Evolutionary conservation across 129 eudicot genomes (phyloP), one percentile per base, ranked within the genome.

Genomic region (Flaveria sonorensis): DNA sequence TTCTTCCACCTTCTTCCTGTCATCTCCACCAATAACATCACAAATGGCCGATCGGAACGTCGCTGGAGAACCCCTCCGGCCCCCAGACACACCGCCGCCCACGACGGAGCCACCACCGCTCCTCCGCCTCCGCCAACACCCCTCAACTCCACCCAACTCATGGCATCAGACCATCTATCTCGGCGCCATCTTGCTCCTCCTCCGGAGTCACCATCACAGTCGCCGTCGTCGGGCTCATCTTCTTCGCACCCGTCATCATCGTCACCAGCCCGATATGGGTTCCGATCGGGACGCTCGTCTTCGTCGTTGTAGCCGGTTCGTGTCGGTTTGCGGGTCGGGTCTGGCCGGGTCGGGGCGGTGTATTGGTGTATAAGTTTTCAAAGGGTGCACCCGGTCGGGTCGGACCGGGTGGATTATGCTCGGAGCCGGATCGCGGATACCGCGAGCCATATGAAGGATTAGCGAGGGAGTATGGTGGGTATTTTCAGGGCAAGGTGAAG

Each of bases 381-480:
- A 77, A 59, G 96, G 96, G 72, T 53, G 43, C 92, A 90, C 18
- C 96, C 96, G 68, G 84, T 80, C 30, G 96, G 96, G 0, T 86
- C 93, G 24, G 93, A 86, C 81, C 91, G 93, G 83, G 83, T 90
- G 16, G 96, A 90, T 46, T 90, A 88, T 10, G 93, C 96, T 3
- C 81, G 96, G 78, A 88, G 88, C 84, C 87, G 93, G 85, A 73
- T 90, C 15, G 93, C 77, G 47, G 89, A 82, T 63, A 90, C 96
- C 9, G 96, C 96, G 1, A 83, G 89, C 30, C 93, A 88, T 42
- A 73, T 88, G 75, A 90, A 88, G 84, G 96, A 88, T 69, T 90
- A 90, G 96, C 93, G 32, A 71, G 89, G 72, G 96, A 88, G 70
- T 88, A 90, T 14, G 93, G 96, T 30, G 93, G 91, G 19, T 90